Base-by-base conservation (phyloP, 2,329 filamentous ascomycete genomes). In the Monosporascus cannonballus region DNA sequence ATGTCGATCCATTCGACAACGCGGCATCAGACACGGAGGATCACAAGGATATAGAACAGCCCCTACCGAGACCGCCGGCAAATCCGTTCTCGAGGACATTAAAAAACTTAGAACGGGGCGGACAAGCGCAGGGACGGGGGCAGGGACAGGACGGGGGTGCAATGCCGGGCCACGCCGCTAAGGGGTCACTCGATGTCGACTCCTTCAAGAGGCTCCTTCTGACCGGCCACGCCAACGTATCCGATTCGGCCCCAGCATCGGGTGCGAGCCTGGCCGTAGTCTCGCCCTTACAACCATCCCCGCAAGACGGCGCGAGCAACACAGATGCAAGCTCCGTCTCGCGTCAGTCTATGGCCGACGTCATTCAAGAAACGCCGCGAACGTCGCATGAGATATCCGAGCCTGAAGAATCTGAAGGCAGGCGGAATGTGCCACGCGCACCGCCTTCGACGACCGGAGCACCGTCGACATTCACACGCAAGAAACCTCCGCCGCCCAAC, bases 131-230 rank as follows among this genome's bases (percentile, higher is more conserved):
- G 18, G 64, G 17, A 22, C 66, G 60, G 20, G 64, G 17, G 22
- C 66, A 61, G 36, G 65, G 48, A 14, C 56, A 71, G 38, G 62
- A 65, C 39, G 60, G 67, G 18, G 64, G 71, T 22, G 61, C 67
- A 59, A 51, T 69, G 59, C 61, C 69, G 55, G 14, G 64, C 55
- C 52, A 65, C 56, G 63, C 63, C 39, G 49, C 56, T 8, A 76
- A 72, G 59, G 71, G 67, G 18, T 77, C 82, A 0, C 70, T 93
- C 57, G 87, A 94, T 64, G 89, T 93, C 1, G 84, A 90, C 64
- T 84, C 88, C 7, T 94, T 94, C 71, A 85, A 85, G 64, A 79
- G 85, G 54, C 71, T 94, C 55, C 76, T 94, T 47, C 76, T 94
- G 72, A 94, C 88, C 0, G 89, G 89, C 20, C 81, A 84, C 61